These are phyloP conservation scores for Pyronema omphalodes DNA, from an alignment of 495 filamentous ascomycete species.

Conservation along the genomic window DNA sequence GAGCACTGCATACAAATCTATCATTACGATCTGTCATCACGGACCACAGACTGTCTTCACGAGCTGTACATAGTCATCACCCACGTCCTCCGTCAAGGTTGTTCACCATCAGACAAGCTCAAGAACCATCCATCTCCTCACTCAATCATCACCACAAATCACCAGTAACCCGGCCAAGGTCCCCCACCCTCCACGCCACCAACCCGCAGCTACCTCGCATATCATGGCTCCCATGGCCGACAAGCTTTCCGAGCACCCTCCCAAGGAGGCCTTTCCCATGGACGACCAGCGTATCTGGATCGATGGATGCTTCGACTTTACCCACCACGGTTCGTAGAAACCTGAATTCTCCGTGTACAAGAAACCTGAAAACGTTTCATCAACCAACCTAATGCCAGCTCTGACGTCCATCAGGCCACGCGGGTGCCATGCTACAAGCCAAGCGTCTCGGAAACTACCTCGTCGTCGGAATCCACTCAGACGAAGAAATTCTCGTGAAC, in stretches of 20 bases:
- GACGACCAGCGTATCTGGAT: slow-evolving; percentile 73
- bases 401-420: slow-evolving; percentile 46
- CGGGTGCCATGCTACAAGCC: slow-evolving; percentile 89
- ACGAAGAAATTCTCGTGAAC: slow-evolving; percentile 84
- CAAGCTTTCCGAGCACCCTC: slow-evolving; percentile 15
- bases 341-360: too few relatives aligned
- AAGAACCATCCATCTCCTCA: background rate
- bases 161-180: too few relatives aligned
- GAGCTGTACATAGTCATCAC: too few relatives aligned
- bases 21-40: too few relatives aligned
- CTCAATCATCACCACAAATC: background rate
- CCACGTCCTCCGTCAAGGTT: too few relatives aligned
- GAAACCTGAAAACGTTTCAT: background rate
- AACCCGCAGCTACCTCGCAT: background rate
- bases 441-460: slow-evolving; percentile 71
- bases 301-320: slow-evolving; percentile 97
- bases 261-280: slow-evolving; percentile 14
- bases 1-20: too few relatives aligned
- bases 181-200: background rate
- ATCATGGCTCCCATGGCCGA: slow-evolving; percentile 7
- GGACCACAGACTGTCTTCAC: too few relatives aligned
- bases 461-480: slow-evolving; percentile 80
- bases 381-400: background rate
- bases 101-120: background rate
- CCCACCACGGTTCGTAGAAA: slow-evolving; percentile 58